Conservation (phyloP, 1,139 yeast species). For the Zhuliangozyma parablackwelliae region DNA sequence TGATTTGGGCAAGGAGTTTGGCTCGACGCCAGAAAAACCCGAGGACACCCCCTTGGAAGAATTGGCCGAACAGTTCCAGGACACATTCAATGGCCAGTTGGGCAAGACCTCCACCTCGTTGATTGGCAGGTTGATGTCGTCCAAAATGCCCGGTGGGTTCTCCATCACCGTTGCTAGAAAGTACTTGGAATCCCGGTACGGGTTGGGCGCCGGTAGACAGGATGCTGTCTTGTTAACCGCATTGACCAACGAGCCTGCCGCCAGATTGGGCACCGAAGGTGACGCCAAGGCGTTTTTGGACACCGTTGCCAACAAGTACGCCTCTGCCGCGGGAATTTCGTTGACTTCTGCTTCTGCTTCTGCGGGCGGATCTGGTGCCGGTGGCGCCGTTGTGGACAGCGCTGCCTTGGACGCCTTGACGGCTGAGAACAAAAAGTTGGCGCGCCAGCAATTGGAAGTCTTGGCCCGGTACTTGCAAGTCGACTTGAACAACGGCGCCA, state of each 20-base stretch:
- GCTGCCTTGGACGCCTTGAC: constrained; percentile 95
- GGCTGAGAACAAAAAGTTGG: constrained; percentile 83
- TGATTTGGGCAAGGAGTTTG: constrained; percentile 96
- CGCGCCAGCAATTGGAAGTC: constrained; percentile 92
- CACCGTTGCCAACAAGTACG: constrained; percentile 76
- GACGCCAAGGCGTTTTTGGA: constrained; percentile 93
- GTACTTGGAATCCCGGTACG: constrained; percentile 86
- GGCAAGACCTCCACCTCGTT: constrained; percentile 92
- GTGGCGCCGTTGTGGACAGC: constrained; percentile 88
- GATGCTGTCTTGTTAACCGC: constrained; percentile 82
- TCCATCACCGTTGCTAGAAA: constrained; percentile 88
- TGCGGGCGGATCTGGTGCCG: constrained; percentile 50
- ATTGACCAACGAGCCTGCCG: constrained; percentile 84
- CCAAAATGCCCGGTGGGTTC: constrained; percentile 99
- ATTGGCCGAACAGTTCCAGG: constrained; percentile 93
- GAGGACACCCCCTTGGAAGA: constrained; percentile 96
- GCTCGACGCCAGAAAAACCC: constrained; percentile 96
- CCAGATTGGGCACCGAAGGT: constrained; percentile 77
- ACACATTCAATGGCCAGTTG: constrained; percentile 76
- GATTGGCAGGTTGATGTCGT: constrained; percentile 85
- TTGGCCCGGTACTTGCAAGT: constrained; percentile 91
- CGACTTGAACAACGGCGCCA: constrained; percentile 88
- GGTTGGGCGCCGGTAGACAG: constrained; percentile 90
- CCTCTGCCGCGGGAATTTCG: constrained; percentile 73
- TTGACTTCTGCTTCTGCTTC: constrained; percentile 62